phyloP scores from a whole-genome alignment of 805 yeast genomes.

The Wickerhamomyces bovis region DNA sequence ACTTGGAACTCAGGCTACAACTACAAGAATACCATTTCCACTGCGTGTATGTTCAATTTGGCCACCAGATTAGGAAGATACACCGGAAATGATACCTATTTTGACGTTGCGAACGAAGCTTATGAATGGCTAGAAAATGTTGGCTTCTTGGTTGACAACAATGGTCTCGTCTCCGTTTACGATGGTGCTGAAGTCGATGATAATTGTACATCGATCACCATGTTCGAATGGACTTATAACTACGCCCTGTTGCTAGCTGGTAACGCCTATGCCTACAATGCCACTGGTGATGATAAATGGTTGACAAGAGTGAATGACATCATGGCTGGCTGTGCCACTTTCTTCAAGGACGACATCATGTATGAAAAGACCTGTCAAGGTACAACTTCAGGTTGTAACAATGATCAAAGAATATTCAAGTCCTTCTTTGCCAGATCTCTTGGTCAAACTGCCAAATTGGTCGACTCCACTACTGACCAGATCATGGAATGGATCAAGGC shows the following conservation, averaged over 20 bases:
- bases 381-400: constrained; percentile 45
- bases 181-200: constrained; percentile 53
- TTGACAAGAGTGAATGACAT: constrained; percentile 38
- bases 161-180: constrained; percentile 33
- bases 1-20: constrained; percentile 66
- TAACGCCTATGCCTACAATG: constrained; percentile 61
- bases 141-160: constrained; percentile 33
- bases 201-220: constrained; percentile 45
- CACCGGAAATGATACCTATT: constrained; percentile 49
- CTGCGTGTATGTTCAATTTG: constrained; percentile 56
- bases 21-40: constrained; percentile 59
- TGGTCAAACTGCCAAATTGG: constrained; percentile 50
- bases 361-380: constrained; percentile 58
- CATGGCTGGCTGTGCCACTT: constrained; percentile 39
- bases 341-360: constrained; percentile 47
- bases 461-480: constrained; percentile 38
- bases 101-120: constrained; percentile 46
- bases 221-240: constrained; percentile 60
- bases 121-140: constrained; percentile 55
- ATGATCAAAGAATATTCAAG: constrained; percentile 71
- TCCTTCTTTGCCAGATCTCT: constrained; percentile 62
- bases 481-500: constrained; percentile 37
- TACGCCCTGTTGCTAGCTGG: constrained; percentile 66
- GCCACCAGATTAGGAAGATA: constrained; percentile 61
- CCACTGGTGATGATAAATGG: constrained; percentile 49